Evolutionary conservation across 331 rosid species (phyloP), one percentile per base, ranked within the genome.

Genomic region (Acacia pycnantha): DNA sequence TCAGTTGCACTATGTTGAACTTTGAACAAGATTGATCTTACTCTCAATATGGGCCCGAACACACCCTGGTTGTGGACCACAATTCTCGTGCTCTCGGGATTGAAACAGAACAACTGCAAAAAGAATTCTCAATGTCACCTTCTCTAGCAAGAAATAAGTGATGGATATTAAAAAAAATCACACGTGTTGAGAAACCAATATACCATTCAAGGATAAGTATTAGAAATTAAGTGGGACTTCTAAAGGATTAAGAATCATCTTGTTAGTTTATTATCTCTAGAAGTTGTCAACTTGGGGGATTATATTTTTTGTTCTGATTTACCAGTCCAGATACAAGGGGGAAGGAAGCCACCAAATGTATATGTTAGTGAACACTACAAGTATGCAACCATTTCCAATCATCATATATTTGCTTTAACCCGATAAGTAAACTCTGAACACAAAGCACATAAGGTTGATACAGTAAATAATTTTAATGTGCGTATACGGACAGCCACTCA

Each of bases 41-140:
- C 99, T 96, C 90, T 96, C 99, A 85, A 96, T 85, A 91, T 93
- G 97, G 59, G 99, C 99, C 83, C 99, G 97, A 76, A 93, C 99
- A 67, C 85, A 91, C 77, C 99, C 99, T 54, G 99, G 98, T 59
- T 91, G 97, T 44, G 99, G 97, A 82, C 99, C 86, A 80, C 99
- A 94, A 78, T 92, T 96, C 81, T 89, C 97, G 83, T 96, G 99
- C 84, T 91, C 98, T 89, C 98, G 89, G 21, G 99, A 96, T 79
- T 92, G 94, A 89, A 96, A 96, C 84, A 96, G 84, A 81, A 96
- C 98, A 85, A 96, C 99, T 96, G 92, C 94, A 61, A 85, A 64
- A 83, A 84, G 79, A 86, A 88, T 67, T 50, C 70, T 80, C 62
- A 81, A 50, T 9, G 13, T 54, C 53, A 77, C 68, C 68, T 61